A percentile compares a stretch with the other conserved stretches of the same genome.
Conservation (phyloP, 1,284 basidiomycete species). For the Phaffia rhodozyma region DNA sequence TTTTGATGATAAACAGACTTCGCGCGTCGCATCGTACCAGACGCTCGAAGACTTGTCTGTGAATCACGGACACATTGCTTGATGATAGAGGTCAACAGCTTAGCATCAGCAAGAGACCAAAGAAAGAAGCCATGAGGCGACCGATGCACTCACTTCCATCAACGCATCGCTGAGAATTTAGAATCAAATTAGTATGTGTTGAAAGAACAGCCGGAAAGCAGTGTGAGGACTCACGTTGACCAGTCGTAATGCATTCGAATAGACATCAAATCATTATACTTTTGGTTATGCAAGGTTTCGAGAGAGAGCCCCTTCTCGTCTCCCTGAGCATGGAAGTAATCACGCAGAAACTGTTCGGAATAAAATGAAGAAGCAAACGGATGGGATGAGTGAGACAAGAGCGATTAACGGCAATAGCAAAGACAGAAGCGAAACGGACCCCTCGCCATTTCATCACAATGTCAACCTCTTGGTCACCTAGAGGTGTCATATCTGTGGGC, state of each 20-base stretch:
- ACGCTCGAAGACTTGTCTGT: slow-evolving; percentile 56
- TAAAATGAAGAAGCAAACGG: background rate
- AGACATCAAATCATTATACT: slow-evolving; percentile 83
- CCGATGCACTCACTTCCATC: slow-evolving; percentile 52
- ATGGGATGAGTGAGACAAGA: background rate
- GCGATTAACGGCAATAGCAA: background rate
- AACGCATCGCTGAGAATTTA: slow-evolving; percentile 54
- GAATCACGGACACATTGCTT: slow-evolving; percentile 77
- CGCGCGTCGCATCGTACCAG: slow-evolving; percentile 63
- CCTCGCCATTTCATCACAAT: slow-evolving; percentile 97
- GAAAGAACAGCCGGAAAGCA: background rate
- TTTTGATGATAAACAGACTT: slow-evolving; percentile 75
- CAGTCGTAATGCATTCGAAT: slow-evolving; percentile 89
- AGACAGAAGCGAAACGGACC: slow-evolving; percentile 37
- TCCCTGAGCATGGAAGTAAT: slow-evolving; percentile 91
- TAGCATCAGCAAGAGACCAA: background rate
- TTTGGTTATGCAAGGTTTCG: slow-evolving; percentile 84
- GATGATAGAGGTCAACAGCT: slow-evolving; percentile 14
- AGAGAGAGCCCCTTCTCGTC: slow-evolving; percentile 73
- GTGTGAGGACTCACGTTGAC: slow-evolving; percentile 52
- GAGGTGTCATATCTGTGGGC: slow-evolving; percentile 77
- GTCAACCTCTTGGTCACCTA: slow-evolving; percentile 91
- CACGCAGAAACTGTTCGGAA: slow-evolving; percentile 60
- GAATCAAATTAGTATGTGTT: slow-evolving; percentile 14
- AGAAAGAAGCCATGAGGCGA: background rate